Evolutionary conservation across 441 rosid genomes (phyloP), one percentile per base, ranked within the genome.

Genomic region (Theobroma grandiflorum): DNA sequence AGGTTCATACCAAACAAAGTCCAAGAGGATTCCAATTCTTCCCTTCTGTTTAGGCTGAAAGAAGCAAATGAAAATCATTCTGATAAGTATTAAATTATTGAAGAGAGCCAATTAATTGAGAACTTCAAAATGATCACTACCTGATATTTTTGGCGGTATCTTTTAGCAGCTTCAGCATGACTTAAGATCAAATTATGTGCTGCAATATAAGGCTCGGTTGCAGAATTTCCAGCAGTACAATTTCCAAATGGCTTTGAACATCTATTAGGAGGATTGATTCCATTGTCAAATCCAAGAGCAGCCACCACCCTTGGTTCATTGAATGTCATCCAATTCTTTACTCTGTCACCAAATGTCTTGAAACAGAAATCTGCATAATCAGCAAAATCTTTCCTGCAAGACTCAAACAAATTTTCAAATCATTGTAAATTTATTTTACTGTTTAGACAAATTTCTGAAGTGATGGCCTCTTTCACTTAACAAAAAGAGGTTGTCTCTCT

Each of bases 1-100:
- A 69, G 90, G 90, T 64, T 87, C 88, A 18, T 85, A 85, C 90
- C 88, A 87, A 63, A 74, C 83, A 31, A 85, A 85, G 53, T 87
- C 90, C 74, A 87, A 40, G 6, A 87, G 59, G 70, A 85, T 85
- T n/a, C 90, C 88, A 20, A 87, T 84, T 78, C 72, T 83, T 35
- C 90, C 90, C 43, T 83, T 80, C 64, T 87, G 87, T 43, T 52
- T 63, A 35, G 42, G 58, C 88, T 83, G 83, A 22, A 74, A 37
- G 3, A 42, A 3, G 3, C 26, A 15, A 18, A 33, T 62, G 8
- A 10, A 26, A 59, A 22, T 9, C 61, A 20, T n/a, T n/a, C 62
- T 20, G 2, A 57, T 57, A 20, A 4, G 3, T 26, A 52, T 4
- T 22, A 61, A 15, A 61, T 9, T 26, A 26, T 3, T 16, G 31